A percentile compares a stretch with the other conserved stretches of the same genome.
Conservation (phyloP, 208 protist species). For the Acanthamoeba healyi region DNA sequence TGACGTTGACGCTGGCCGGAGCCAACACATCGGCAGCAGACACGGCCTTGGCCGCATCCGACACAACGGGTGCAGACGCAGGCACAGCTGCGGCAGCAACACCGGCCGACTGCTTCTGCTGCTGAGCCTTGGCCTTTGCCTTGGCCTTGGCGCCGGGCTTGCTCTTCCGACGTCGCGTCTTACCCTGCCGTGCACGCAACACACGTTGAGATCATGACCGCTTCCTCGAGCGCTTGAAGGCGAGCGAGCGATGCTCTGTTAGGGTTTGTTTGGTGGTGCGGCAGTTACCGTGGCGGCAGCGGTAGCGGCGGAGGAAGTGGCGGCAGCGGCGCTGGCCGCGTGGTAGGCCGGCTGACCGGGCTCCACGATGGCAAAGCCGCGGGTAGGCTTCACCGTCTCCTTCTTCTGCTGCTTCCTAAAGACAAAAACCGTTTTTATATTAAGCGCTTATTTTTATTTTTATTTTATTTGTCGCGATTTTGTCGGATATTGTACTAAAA, state of each 20-base stretch:
- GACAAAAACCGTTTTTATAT: not conserved
- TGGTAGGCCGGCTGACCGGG: slow-evolving; percentile 1
- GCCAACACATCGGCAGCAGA: too few relatives aligned
- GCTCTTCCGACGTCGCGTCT: not conserved
- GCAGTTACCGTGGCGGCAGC: not conserved
- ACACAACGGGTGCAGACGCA: not conserved
- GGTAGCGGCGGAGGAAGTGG: not conserved
- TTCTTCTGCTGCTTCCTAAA: not conserved
- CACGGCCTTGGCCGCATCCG: not conserved
- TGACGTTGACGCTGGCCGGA: too few relatives aligned
- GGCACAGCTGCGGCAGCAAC: not conserved
- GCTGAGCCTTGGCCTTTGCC: not conserved
- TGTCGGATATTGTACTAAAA: not conserved
- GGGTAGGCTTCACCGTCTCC: not conserved
- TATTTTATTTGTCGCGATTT: not conserved
- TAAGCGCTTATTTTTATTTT: too few relatives aligned
- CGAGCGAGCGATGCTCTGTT: too few relatives aligned
- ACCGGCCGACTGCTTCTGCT: not conserved
- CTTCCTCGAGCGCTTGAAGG: too few relatives aligned
- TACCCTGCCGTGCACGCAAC: not conserved
- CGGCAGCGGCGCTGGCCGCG: not conserved
- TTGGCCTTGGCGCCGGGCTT: not conserved
- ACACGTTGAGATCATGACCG: too few relatives aligned
- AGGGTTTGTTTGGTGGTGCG: not conserved
- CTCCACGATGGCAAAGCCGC: not conserved